These are phyloP conservation scores for Lophium mytilinum DNA, from an alignment of 495 filamentous ascomycete species.

Conservation along the genomic window DNA sequence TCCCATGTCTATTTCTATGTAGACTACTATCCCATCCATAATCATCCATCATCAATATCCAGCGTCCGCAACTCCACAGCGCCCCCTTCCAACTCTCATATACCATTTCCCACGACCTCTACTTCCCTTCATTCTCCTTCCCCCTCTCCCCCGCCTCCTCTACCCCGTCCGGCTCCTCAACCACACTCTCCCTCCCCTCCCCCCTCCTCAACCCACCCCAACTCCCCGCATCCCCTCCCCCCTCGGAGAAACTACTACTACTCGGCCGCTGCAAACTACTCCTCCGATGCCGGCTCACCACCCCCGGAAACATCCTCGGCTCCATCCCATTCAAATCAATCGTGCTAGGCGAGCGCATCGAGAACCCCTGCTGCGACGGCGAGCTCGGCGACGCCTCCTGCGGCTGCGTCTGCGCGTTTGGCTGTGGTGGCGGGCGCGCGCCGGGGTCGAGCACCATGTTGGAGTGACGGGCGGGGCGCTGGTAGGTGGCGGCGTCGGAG, in stretches of 20 bases:
- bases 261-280: constrained; percentile 18
- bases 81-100: background rate
- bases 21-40: too few species aligned
- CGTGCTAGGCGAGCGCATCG: background rate
- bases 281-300: constrained; percentile 25
- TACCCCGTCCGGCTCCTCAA: constrained; percentile 1
- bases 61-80: background rate
- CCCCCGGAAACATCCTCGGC: constrained; percentile 35
- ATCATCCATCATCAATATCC: too few species aligned
- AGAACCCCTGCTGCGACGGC: background rate
- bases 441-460: constrained; percentile 19
- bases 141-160: background rate
- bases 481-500: background rate
- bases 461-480: constrained; percentile 12
- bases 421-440: constrained; percentile 14
- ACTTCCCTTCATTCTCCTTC: background rate
- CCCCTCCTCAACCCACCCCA: background rate
- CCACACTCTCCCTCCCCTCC: constrained; percentile 2
- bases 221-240: constrained; percentile 1
- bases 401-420: constrained; percentile 5
- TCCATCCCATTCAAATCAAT: constrained; percentile 24
- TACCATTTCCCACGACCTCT: background rate
- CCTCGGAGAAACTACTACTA: constrained; percentile 3
- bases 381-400: background rate
- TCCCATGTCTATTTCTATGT: too few species aligned